phyloP scores from a whole-genome alignment of 345 rosid species.

The Turnera subulata region DNA sequence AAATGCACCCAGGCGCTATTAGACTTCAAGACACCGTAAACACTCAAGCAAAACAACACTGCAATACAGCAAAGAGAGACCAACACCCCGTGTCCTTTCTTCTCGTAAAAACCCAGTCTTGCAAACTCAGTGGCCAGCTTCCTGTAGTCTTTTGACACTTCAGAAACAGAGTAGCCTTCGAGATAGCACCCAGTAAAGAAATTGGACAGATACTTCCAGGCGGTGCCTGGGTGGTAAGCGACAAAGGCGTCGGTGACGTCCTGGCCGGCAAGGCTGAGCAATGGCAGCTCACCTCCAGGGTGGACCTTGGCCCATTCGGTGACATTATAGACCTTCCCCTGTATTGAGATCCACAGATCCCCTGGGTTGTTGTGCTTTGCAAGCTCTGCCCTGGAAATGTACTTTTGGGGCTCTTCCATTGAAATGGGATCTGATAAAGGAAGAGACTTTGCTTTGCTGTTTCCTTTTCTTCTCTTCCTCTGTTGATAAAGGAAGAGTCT shows the following conservation, averaged over 20 bases:
- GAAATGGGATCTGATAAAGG: neutral
- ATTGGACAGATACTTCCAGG: slow-evolving; percentile 44
- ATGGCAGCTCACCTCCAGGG: slow-evolving; percentile 43
- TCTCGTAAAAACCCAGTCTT: slow-evolving; percentile 46
- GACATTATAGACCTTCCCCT: slow-evolving; percentile 51
- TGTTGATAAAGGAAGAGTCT: too few species aligned
- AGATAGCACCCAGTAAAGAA: slow-evolving; percentile 50
- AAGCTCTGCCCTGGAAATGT: slow-evolving; percentile 36
- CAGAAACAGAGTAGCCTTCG: slow-evolving; percentile 39
- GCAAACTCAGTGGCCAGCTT: slow-evolving; percentile 37
- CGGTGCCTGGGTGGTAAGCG: slow-evolving; percentile 46
- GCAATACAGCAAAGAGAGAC: slow-evolving; percentile 19
- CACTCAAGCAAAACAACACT: slow-evolving; percentile 26
- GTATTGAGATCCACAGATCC: slow-evolving; percentile 57
- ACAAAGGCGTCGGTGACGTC: slow-evolving; percentile 54
- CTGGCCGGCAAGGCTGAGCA: slow-evolving; percentile 45
- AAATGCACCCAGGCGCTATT: slow-evolving; percentile 34
- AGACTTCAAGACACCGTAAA: slow-evolving; percentile 36
- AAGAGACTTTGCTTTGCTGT: neutral
- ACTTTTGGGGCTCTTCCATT: slow-evolving; percentile 34
- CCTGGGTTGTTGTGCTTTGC: slow-evolving; percentile 32
- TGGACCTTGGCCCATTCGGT: slow-evolving; percentile 39
- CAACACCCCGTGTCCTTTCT: slow-evolving; percentile 33
- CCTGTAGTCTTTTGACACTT: slow-evolving; percentile 42
- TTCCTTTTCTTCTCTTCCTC: neutral